phyloP scores from a whole-genome alignment of 2,329 filamentous ascomycete genomes.

The Hymenoscyphus scutula region DNA sequence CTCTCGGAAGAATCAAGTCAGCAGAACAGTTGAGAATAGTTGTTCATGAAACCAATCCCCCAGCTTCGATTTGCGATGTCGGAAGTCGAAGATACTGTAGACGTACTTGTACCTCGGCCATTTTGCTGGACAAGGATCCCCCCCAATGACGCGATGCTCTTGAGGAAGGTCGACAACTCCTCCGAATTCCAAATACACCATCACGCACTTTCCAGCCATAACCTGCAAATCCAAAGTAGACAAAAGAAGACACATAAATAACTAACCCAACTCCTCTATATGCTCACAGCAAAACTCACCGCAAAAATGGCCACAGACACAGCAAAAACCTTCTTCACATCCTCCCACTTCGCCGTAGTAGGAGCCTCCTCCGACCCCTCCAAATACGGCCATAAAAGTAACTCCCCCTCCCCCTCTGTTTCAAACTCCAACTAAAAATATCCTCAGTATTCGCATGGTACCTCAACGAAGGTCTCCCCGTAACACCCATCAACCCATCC shows the following conservation, averaged over 20 bases:
- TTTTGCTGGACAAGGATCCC: neutral
- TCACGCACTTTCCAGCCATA: conserved; percentile 1
- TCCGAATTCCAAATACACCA: too few species aligned
- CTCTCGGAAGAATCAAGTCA: too few species aligned
- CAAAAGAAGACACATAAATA: neutral
- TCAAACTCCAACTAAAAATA: neutral
- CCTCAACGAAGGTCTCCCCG: conserved; percentile 68
- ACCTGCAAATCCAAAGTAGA: neutral
- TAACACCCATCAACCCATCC: conserved; percentile 80
- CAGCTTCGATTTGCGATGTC: conserved; percentile 9
- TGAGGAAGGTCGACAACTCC: too few species aligned
- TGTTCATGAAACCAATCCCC: neutral
- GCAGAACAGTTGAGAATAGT: neutral
- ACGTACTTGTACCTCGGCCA: too few species aligned
- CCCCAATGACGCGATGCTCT: neutral
- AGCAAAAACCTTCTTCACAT: conserved; percentile 76
- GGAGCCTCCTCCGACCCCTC: conserved; percentile 80
- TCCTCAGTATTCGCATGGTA: conserved; percentile 87
- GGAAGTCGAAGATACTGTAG: conserved; percentile 5
- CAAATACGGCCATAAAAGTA: conserved; percentile 89
- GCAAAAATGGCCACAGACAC: conserved; percentile 59
- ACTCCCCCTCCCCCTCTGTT: neutral
- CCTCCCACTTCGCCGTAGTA: conserved; percentile 79
- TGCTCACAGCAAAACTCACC: neutral
- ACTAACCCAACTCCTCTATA: neutral